Evolutionary conservation across 139 green algal species (phyloP), one percentile per base, ranked within the genome.

Genomic region (Klebsormidium nitens): DNA sequence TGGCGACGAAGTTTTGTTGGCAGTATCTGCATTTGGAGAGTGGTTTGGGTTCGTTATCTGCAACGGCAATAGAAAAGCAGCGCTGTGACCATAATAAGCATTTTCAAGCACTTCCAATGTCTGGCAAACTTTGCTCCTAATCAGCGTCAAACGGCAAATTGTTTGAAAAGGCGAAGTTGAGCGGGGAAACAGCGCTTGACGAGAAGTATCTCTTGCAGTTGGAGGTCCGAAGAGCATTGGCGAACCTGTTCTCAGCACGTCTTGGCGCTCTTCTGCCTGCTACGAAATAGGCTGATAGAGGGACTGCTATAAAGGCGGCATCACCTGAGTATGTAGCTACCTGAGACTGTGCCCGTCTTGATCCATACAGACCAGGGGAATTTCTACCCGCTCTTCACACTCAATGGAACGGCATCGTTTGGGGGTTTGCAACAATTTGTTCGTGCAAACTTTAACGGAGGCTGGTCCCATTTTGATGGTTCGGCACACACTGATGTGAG

Each of bases 221-320:
- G 46, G 46, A 55, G 23, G 46, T 55, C 23, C 46, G 46, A 23
- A 23, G 46, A 55, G 46, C 46, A 55, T 55, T 55, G 46, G 46
- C 23, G 23, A 23, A 55, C 23, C 46, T 55, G 46, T 55, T 55
- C 46, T 23, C 23, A 23, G 46, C 46, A 31, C 46, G 46, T 31
- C 46, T 55, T 55, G 23, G 23, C 23, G 23, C 46, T 55, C 23
- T 55, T 23, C 46, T 55, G 23, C 46, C 46, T n/a, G n/a, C n/a
- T n/a, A n/a, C n/a, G n/a, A n/a, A n/a, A n/a, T n/a, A n/a, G n/a
- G n/a, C n/a, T n/a, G n/a, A n/a, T n/a, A n/a, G n/a, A n/a, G n/a
- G n/a, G n/a, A n/a, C n/a, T n/a, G n/a, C n/a, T n/a, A n/a, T n/a
- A n/a, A n/a, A n/a, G n/a, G n/a, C n/a, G n/a, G n/a, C n/a, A n/a